Percentiles rank a stretch among this genome's conserved stretches.
Evolutionary conservation across 495 filamentous ascomycete species (phyloP).

Genomic region (Aspergillus ellipticus): DNA sequence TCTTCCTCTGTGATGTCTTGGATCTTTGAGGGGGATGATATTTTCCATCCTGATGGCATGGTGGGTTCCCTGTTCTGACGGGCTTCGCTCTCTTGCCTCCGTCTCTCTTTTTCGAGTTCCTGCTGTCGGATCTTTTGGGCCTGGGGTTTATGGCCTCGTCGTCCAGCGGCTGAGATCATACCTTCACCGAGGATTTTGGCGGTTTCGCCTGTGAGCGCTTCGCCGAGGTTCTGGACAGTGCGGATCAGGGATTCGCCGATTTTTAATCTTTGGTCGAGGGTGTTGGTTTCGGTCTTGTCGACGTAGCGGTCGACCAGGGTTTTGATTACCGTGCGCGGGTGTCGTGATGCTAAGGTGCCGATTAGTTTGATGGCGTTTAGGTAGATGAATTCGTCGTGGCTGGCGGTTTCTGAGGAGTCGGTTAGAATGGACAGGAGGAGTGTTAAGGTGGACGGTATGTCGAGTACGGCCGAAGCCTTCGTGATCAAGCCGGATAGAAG

Average conservation of each 20-base stretch:
- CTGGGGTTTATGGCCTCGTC: slow-evolving; percentile 54
- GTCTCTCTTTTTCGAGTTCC: slow-evolving; percentile 45
- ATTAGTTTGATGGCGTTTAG: slow-evolving; percentile 67
- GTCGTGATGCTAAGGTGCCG: slow-evolving; percentile 58
- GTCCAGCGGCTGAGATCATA: slow-evolving; percentile 63
- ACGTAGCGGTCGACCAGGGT: slow-evolving; percentile 68
- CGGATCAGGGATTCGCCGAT: slow-evolving; percentile 71
- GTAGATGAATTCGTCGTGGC: slow-evolving; percentile 70
- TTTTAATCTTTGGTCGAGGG: slow-evolving; percentile 63
- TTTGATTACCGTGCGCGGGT: slow-evolving; percentile 61
- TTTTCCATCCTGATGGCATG: slow-evolving; percentile 32
- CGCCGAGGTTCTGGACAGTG: slow-evolving; percentile 62
- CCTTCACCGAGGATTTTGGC: slow-evolving; percentile 56
- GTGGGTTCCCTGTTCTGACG: slow-evolving; percentile 25
- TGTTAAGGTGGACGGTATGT: slow-evolving; percentile 64
- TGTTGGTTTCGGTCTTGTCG: slow-evolving; percentile 54
- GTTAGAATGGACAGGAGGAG: slow-evolving; percentile 64
- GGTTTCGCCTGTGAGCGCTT: slow-evolving; percentile 55
- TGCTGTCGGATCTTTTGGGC: slow-evolving; percentile 51
- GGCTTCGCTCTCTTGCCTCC: slow-evolving; percentile 41
- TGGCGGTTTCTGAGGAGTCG: slow-evolving; percentile 38
- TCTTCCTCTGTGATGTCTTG: slow-evolving; percentile 31
- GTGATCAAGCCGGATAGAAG: slow-evolving; percentile 63
- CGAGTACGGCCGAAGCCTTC: slow-evolving; percentile 59
- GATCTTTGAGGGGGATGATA: slow-evolving; percentile 18